Evolutionary conservation across 164 flowering plant species (phyloP).

Genomic region (Nymphaea colorata): DNA sequence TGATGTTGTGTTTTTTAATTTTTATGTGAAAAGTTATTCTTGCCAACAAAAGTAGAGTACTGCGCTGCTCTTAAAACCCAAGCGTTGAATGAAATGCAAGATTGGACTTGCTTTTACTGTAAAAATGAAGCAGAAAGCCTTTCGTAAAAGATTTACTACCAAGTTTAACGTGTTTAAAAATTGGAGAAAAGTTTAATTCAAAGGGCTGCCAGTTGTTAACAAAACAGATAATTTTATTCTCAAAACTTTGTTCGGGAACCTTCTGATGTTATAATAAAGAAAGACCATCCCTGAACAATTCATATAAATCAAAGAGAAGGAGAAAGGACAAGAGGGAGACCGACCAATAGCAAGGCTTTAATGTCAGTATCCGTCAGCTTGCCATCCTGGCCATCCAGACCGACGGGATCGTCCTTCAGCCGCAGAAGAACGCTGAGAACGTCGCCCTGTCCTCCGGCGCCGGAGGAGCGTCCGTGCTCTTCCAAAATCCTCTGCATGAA

Average conservation of each 20-base stretch:
- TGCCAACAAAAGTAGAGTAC: too few species aligned
- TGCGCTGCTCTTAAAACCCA: too few species aligned
- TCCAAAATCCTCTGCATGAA: constrained; percentile 40
- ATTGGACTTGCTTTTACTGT: too few species aligned
- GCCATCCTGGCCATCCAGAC: constrained; percentile 21
- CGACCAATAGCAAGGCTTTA: constrained; percentile 75
- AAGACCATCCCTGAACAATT: not conserved
- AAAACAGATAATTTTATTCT: too few species aligned
- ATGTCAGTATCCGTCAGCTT: constrained; percentile 62
- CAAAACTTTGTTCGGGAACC: too few species aligned
- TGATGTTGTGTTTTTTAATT: too few species aligned
- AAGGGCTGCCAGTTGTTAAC: too few species aligned
- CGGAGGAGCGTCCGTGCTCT: constrained; percentile 20
- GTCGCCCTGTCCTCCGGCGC: constrained; percentile 15
- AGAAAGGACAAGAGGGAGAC: not conserved
- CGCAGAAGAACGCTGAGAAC: constrained; percentile 41
- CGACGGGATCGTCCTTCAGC: constrained; percentile 29
- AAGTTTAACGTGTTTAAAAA: not conserved
- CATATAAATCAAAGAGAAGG: not conserved
- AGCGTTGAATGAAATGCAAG: too few species aligned
- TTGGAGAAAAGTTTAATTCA: too few species aligned
- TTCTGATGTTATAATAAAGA: not conserved
- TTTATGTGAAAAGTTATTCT: too few species aligned
- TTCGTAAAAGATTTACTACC: not conserved
- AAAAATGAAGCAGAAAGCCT: too few species aligned